These are phyloP conservation scores for Ceratocystis eucalypticola DNA, from an alignment of 2,329 filamentous ascomycete genomes.

Conservation along the genomic window DNA sequence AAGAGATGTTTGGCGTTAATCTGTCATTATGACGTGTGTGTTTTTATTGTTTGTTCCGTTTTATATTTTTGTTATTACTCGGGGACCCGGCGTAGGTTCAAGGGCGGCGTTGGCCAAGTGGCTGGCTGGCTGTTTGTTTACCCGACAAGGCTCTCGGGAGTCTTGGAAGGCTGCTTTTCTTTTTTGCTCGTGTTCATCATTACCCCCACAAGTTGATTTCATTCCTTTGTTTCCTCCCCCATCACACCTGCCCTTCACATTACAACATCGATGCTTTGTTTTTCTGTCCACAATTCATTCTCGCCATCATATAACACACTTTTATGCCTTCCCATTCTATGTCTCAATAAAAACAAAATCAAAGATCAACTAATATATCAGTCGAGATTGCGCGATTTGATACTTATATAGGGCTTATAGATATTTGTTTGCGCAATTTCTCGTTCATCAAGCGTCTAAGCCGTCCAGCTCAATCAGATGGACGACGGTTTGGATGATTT, in stretches of 20 bases:
- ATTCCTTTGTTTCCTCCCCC: not conserved
- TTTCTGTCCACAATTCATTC: not conserved
- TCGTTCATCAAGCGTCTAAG: conserved; percentile 45
- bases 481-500: conserved; percentile 64
- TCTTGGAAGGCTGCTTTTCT: not conserved
- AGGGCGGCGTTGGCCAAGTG: conserved; percentile 16
- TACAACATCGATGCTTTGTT: conserved; percentile 1
- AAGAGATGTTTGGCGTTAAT: not conserved
- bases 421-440: not conserved
- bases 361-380: not conserved
- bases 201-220: not conserved
- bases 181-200: conserved; percentile 3
- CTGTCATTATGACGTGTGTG: not conserved
- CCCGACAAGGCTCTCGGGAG: not conserved
- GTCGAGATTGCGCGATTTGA: not conserved
- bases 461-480: conserved; percentile 83
- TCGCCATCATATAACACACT: not conserved
- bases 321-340: not conserved
- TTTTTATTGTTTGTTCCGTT: not conserved
- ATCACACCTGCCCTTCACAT: not conserved
- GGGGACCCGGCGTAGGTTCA: conserved; percentile 12
- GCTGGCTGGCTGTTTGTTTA: conserved; percentile 16
- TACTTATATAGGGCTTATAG: not conserved
- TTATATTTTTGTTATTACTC: conserved; percentile 6
- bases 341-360: conserved; percentile 5